Conservation (phyloP, 2,329 filamentous ascomycete species). For the Epichloe sylvatica region DNA sequence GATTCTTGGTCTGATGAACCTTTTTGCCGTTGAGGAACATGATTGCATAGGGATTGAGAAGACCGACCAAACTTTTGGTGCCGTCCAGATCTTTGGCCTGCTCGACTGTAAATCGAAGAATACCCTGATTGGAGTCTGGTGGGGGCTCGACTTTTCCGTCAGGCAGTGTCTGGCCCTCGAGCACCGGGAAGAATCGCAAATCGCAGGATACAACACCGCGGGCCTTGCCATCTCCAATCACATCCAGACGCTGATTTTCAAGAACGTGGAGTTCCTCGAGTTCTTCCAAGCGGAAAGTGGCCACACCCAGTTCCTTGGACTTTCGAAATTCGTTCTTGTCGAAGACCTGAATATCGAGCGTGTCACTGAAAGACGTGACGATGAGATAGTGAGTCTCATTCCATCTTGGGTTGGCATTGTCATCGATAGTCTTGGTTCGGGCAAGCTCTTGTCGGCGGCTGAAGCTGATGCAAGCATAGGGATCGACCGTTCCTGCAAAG, state of each 20-base stretch:
- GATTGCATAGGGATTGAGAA: conserved; percentile 79
- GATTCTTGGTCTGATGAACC: conserved; percentile 74
- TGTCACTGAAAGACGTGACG: conserved; percentile 78
- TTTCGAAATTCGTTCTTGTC: conserved; percentile 96
- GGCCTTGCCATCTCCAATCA: conserved; percentile 70
- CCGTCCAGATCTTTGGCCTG: conserved; percentile 93
- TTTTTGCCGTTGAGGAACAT: conserved; percentile 87
- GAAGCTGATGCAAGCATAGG: conserved; percentile 73
- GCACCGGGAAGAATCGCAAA: conserved; percentile 87
- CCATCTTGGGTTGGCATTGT: conserved; percentile 81
- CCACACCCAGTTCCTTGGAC: conserved; percentile 83
- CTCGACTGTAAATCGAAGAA: conserved; percentile 82
- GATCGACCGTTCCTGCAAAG: conserved; percentile 82
- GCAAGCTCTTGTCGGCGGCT: conserved; percentile 72
- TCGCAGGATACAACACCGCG: conserved; percentile 71
- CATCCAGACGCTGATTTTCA: conserved; percentile 74
- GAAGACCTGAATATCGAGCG: conserved; percentile 69
- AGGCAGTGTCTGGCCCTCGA: conserved; percentile 55
- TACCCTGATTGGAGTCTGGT: conserved; percentile 85
- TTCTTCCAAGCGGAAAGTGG: conserved; percentile 72
- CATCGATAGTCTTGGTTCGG: conserved; percentile 74
- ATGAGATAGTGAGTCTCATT: conserved; percentile 96
- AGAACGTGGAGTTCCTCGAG: conserved; percentile 63
- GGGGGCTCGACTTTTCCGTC: conserved; percentile 69
- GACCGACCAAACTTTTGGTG: conserved; percentile 79